A percentile compares a stretch with the other conserved stretches of the same genome.
Conservation (phyloP, 768 basidiomycete genomes). For the Sporobolomyces phaffii region DNA sequence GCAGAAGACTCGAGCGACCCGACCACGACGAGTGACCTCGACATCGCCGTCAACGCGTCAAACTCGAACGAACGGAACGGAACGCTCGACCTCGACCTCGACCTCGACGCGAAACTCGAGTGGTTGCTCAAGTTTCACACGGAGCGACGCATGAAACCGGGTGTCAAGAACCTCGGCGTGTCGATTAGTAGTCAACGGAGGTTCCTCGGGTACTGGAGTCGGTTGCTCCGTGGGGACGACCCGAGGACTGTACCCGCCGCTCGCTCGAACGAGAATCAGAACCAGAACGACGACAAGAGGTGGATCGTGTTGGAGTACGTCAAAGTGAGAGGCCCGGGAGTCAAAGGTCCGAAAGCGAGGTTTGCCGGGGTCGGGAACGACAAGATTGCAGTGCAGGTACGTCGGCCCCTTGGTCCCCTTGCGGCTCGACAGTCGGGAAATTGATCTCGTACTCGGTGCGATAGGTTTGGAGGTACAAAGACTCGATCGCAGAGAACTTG, state of each 20-base stretch:
- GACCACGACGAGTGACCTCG: slow-evolving; percentile 44
- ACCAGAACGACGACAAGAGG: slow-evolving; percentile 44
- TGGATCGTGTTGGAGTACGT: slow-evolving; percentile 42
- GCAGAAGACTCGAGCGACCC: slow-evolving; percentile 49
- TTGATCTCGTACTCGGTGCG: slow-evolving; percentile 65
- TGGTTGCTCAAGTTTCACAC: slow-evolving; percentile 33
- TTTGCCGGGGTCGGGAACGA: slow-evolving; percentile 35
- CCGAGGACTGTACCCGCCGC: too few relatives aligned
- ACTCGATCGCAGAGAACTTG: slow-evolving; percentile 59
- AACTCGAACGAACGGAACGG: background rate
- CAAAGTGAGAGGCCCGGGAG: slow-evolving; percentile 39
- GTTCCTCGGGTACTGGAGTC: slow-evolving; percentile 67
- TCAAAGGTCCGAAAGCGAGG: slow-evolving; percentile 41
- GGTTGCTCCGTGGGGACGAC: slow-evolving; percentile 30
- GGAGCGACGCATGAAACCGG: slow-evolving; percentile 13
- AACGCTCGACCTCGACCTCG: background rate
- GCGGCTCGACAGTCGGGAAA: slow-evolving; percentile 45
- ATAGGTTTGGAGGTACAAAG: slow-evolving; percentile 75
- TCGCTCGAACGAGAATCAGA: slow-evolving; percentile 23
- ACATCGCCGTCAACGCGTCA: slow-evolving; percentile 37
- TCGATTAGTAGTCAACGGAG: slow-evolving; percentile 70
- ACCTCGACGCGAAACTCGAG: background rate
- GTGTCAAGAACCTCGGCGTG: slow-evolving; percentile 22
- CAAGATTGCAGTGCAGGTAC: slow-evolving; percentile 22
- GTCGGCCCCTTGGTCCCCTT: background rate